Percentiles rank a stretch among this genome's conserved stretches.
These are phyloP conservation scores for Ascochyta rabiei DNA, from an alignment of 2,329 filamentous ascomycete genomes.

Conservation along the genomic window DNA sequence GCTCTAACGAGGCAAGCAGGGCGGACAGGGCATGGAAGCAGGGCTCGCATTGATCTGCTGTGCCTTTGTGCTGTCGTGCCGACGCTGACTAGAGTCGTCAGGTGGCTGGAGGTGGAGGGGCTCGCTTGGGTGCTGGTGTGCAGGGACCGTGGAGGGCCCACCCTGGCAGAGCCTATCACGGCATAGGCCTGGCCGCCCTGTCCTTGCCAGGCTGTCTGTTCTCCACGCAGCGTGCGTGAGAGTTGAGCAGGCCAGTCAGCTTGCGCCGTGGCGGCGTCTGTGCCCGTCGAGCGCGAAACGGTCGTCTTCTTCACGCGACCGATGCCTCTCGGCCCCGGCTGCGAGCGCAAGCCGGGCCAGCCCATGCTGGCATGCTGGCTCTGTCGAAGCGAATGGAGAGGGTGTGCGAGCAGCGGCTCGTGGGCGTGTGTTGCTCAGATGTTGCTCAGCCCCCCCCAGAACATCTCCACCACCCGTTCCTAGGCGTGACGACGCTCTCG, in stretches of 20 bases:
- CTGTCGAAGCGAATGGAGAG: slow-evolving; percentile 43
- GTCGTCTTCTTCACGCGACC: slow-evolving; percentile 25
- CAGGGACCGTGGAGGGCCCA: too few relatives aligned
- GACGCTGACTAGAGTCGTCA: slow-evolving; percentile 27
- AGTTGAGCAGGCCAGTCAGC: slow-evolving; percentile 46
- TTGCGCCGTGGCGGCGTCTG: slow-evolving; percentile 31
- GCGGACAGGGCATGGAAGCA: slow-evolving; percentile 5
- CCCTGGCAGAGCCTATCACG: too few relatives aligned
- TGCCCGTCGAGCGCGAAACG: slow-evolving; percentile 34
- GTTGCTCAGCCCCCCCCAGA: slow-evolving; percentile 30
- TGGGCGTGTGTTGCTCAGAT: slow-evolving; percentile 30
- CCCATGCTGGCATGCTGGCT: slow-evolving; percentile 19
- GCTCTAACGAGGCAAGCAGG: slow-evolving; percentile 16
- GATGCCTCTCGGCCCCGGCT: slow-evolving; percentile 34
- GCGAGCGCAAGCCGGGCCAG: slow-evolving; percentile 35
- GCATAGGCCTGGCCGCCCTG: slow-evolving; percentile 15
- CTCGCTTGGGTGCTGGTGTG: slow-evolving; percentile 32
- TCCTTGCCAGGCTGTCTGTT: slow-evolving; percentile 15
- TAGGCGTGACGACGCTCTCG: slow-evolving; percentile 31
- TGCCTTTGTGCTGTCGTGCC: slow-evolving; percentile 24
- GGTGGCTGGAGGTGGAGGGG: slow-evolving; percentile 34
- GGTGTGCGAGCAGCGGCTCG: slow-evolving; percentile 44
- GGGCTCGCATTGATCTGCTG: slow-evolving; percentile 25
- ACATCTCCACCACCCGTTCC: slow-evolving; percentile 45
- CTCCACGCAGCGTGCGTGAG: slow-evolving; percentile 31